phyloP scores from a whole-genome alignment of 2,329 filamentous ascomycete genomes.

The Tolypocladium sp. region DNA sequence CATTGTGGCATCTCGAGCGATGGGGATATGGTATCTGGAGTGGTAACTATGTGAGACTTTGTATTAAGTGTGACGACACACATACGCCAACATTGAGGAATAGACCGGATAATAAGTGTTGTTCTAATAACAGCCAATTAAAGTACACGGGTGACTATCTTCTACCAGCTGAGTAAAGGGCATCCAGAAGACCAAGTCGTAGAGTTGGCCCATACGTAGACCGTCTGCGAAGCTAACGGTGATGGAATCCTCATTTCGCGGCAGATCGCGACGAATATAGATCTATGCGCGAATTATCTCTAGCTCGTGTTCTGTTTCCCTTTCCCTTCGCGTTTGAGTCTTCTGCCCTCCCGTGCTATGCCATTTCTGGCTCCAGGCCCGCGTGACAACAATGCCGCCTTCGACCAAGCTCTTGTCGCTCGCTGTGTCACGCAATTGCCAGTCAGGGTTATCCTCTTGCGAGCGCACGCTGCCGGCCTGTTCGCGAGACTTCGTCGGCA shows the following conservation, averaged over 20 bases:
- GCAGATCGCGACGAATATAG: not conserved
- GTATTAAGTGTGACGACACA: no score
- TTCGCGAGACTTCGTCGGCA: slow-evolving; percentile 3
- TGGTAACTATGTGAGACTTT: no score
- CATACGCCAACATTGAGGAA: no score
- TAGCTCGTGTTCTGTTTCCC: not conserved
- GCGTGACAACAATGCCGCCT: slow-evolving; percentile 3
- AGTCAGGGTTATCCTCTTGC: not conserved
- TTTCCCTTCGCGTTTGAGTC: not conserved
- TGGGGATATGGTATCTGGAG: no score
- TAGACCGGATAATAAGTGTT: no score
- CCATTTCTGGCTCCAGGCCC: slow-evolving; percentile 8
- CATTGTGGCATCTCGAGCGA: no score
- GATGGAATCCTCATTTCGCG: not conserved
- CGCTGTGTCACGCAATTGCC: slow-evolving; percentile 4
- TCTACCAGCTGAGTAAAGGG: no score
- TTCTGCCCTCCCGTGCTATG: not conserved
- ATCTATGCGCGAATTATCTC: not conserved
- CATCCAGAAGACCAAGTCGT: no score
- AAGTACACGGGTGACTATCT: no score
- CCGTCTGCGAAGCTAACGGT: not conserved
- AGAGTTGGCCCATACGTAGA: no score
- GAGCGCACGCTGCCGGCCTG: slow-evolving; percentile 2
- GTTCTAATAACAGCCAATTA: no score
- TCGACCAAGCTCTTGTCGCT: slow-evolving; percentile 8